Base-by-base conservation (phyloP, 2,329 filamentous ascomycete species). In the Remersonia thermophila region DNA sequence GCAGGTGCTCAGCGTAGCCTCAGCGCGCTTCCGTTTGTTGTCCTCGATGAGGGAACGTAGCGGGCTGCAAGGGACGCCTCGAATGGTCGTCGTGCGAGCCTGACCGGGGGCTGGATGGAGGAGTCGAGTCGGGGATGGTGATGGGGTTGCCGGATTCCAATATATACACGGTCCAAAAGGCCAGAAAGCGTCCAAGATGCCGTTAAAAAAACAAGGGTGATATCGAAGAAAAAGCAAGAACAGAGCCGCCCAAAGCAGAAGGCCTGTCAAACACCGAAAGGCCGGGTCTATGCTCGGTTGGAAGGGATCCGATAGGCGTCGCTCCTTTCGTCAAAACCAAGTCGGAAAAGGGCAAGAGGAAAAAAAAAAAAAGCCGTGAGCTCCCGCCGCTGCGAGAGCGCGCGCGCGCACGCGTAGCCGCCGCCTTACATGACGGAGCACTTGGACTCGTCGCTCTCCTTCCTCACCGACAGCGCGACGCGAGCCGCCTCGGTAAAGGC, bases 401-500 rank as follows among this genome's bases (percentile, higher is more conserved):
- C n/a, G n/a, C n/a, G n/a, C 20, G 9, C 20, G 20, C 20, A 23
- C 20, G 9, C 20, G 20, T 17, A 6, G 4, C 14, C 5, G 25
- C 10, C 31, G 15, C 34, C 37, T 50, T 59, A 80, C 75, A 80
- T 78, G 42, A 80, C 55, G 42, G 54, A 52, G 55, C 75, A 80
- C 53, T 73, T 75, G 44, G 63, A 64, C 40, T 75, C 71, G 43
- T 78, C 73, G 49, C 73, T 69, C 42, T 73, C 73, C 50, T 75
- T 72, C 61, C 72, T 78, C 39, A 80, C 75, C 47, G 74, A 77
- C 38, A 98, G 68, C 11, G 91, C 91, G 26, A 98, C 91, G 52
- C 93, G 81, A 16, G 91, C 89, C 28, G 91, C 91, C 66, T 98
- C 91, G 28, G 91, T 96, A 55, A 98, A 98, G 30, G 91, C 91